Base-by-base conservation (phyloP, 148 eudicot species). In the Vaccinium darrowii region DNA sequence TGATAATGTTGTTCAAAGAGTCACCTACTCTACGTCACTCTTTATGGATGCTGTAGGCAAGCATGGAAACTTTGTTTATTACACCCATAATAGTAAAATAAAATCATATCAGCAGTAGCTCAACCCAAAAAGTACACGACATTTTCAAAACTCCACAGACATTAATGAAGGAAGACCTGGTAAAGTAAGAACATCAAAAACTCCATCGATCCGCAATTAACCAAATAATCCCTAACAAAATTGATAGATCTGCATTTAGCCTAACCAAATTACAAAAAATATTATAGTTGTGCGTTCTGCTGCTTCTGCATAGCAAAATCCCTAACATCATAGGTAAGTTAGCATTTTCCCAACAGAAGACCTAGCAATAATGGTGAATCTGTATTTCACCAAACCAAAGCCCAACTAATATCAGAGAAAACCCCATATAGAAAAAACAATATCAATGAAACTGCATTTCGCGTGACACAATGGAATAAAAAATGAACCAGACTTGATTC, bases 1-100 rank as follows among this genome's bases (percentile, higher is more conserved):
- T 33, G 36, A 33, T 33, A 33, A 33, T 2, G 3, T 33, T 33
- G 36, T 33, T 33, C 36, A 33, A 33, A 33, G 3, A 33, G 3
- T 33, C 36, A 33, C 36, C 3, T 33, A 2, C 36, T 33, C 36
- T 33, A 33, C 85, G 23, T 91, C 95, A 13, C 81, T 84, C 3
- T 85, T 78, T 71, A 88, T 92, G 89, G 90, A 91, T 56, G 90
- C 85, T 54, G 86, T 91, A 14, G 89, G 92, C 14, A 57, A 87
- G 85, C 81, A 33, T 33, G 36, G 36, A 33, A 33, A 33, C 36
- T 33, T 33, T 33, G 3, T 33, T 33, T 33, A 33, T 33, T 33
- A 33, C 36, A 33, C 36, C 36, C 36, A 33, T 33, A 33, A 33
- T 33, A 33, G 36, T 33, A 33, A 33, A 1, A 33, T 33, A 2